Conservation (phyloP, 2,329 filamentous ascomycete species). For the Lachnellula hyalina region DNA sequence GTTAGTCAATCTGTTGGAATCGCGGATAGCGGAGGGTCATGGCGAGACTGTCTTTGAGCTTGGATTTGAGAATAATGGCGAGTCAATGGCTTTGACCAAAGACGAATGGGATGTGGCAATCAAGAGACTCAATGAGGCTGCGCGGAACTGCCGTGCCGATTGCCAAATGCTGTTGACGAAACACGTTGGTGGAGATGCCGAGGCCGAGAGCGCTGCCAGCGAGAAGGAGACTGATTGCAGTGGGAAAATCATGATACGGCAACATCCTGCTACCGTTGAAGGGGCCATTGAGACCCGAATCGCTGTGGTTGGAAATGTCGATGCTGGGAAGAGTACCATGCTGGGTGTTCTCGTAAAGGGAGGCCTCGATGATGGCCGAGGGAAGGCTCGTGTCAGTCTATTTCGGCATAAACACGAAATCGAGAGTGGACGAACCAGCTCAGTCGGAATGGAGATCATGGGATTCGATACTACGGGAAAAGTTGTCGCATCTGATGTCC, state of each 20-base stretch:
- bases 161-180: conserved; percentile 83
- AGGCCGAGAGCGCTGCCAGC: conserved; percentile 45
- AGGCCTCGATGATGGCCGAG: conserved; percentile 87
- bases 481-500: conserved; percentile 73
- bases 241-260: conserved; percentile 82
- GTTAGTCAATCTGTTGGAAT: conserved; percentile 60
- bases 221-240: conserved; percentile 68
- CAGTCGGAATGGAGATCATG: conserved; percentile 98
- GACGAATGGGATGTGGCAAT: conserved; percentile 73
- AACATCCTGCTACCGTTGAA: conserved; percentile 67
- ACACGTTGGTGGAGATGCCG: conserved; percentile 74
- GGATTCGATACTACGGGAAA: conserved; percentile 86
- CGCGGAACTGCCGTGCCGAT: conserved; percentile 62
- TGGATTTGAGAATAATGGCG: conserved; percentile 83
- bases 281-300: conserved; percentile 93
- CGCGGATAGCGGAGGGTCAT: conserved; percentile 73
- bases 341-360: conserved; percentile 94
- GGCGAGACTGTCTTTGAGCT: conserved; percentile 90
- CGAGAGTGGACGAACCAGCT: conserved; percentile 90
- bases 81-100: conserved; percentile 71
- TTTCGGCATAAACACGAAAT: conserved; percentile 98
- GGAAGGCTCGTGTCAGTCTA: conserved; percentile 88
- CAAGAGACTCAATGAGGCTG: conserved; percentile 58
- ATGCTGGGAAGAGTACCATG: conserved; percentile 95
- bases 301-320: conserved; percentile 95